Percentiles rank a stretch among this genome's conserved stretches.
These are phyloP conservation scores for Fusarium agapanthi DNA, from an alignment of 2,329 filamentous ascomycete genomes.

Conservation along the genomic window DNA sequence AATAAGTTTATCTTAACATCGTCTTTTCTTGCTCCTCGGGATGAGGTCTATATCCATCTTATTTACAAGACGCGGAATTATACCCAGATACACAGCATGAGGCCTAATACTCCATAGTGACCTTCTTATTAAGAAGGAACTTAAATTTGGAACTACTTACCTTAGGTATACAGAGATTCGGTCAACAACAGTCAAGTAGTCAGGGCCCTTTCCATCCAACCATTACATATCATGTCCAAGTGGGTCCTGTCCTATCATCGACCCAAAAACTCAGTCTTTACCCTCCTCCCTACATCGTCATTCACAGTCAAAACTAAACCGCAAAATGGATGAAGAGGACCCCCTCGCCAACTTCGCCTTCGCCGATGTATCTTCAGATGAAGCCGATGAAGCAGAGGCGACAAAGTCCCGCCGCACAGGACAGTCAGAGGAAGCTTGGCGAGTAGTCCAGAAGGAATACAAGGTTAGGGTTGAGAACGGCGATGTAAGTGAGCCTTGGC, in stretches of 20 bases:
- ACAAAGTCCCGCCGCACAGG: slow-evolving; percentile 48
- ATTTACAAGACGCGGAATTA: background rate
- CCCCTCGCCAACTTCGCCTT: slow-evolving; percentile 45
- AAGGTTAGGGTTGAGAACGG: slow-evolving; percentile 62
- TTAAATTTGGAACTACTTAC: background rate
- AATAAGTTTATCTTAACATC: background rate
- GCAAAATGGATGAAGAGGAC: slow-evolving; percentile 43
- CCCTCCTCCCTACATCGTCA: background rate
- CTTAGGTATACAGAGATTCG: background rate
- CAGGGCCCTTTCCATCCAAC: background rate
- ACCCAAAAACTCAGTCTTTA: slow-evolving; percentile 19
- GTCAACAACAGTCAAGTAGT: background rate
- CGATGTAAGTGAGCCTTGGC: slow-evolving; percentile 51
- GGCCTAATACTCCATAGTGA: background rate
- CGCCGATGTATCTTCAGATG: slow-evolving; percentile 49
- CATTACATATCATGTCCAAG: slow-evolving; percentile 16
- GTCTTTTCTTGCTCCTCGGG: background rate
- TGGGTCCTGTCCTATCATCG: slow-evolving; percentile 29
- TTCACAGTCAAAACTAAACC: background rate
- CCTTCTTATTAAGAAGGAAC: background rate
- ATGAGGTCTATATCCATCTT: background rate
- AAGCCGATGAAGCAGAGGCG: slow-evolving; percentile 44
- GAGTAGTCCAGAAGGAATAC: slow-evolving; percentile 56
- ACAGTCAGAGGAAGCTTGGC: slow-evolving; percentile 62
- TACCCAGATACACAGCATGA: background rate